Percentiles rank a stretch among this genome's conserved stretches.
phyloP scores from a whole-genome alignment of 2,329 filamentous ascomycete species.

The Whalleya microplaca region DNA sequence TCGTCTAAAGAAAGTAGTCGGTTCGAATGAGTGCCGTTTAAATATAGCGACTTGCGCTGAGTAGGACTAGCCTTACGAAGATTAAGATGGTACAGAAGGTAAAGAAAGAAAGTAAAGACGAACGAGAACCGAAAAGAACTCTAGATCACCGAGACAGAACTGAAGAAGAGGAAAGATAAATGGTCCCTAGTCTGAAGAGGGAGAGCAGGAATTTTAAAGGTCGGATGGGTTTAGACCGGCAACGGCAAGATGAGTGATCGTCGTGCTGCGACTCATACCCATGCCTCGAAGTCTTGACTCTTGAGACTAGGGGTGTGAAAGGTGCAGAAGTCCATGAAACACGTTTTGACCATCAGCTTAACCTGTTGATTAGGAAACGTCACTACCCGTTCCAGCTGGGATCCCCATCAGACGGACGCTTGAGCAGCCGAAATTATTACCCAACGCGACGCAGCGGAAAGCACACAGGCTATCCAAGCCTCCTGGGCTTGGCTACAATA shows the following conservation, averaged over 20 bases:
- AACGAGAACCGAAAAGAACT: constrained; percentile 32
- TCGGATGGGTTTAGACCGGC: constrained; percentile 30
- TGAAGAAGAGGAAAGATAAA: constrained; percentile 37
- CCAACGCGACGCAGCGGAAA: neutral
- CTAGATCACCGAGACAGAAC: constrained; percentile 26
- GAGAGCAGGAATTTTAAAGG: constrained; percentile 49
- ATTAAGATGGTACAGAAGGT: constrained; percentile 24
- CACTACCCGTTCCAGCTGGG: constrained; percentile 9
- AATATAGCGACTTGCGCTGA: constrained; percentile 52
- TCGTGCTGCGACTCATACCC: constrained; percentile 38
- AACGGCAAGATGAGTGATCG: constrained; percentile 43
- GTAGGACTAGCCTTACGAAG: constrained; percentile 53
- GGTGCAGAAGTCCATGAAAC: constrained; percentile 36
- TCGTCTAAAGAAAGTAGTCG: constrained; percentile 28
- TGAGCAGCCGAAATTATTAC: constrained; percentile 21
- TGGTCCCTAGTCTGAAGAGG: constrained; percentile 30
- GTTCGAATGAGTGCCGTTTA: constrained; percentile 35
- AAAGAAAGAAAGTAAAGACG: constrained; percentile 28
- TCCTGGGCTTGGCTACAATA: constrained; percentile 16
- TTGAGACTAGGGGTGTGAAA: constrained; percentile 29
- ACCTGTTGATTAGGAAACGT: constrained; percentile 23
- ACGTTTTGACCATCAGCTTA: constrained; percentile 35
- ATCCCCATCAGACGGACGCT: constrained; percentile 23
- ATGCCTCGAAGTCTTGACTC: constrained; percentile 29
- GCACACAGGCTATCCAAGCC: neutral